These are phyloP conservation scores for Delonix regia DNA, from an alignment of 306 rosid genomes.

Conservation along the genomic window DNA sequence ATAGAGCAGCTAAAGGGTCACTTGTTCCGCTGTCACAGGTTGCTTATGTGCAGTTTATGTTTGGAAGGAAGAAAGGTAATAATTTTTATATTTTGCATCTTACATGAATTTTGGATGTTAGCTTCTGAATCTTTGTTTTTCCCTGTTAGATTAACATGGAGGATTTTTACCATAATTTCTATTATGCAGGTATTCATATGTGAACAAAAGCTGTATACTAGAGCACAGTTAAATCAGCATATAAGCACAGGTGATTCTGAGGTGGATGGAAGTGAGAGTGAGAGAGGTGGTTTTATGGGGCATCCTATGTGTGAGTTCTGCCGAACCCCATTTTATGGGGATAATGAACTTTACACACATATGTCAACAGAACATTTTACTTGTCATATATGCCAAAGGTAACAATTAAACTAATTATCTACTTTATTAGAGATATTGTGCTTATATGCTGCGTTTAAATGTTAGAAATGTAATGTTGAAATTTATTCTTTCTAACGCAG, in stretches of 20 bases:
- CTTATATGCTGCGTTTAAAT: slow-evolving; percentile 9
- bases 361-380: slow-evolving; percentile 95
- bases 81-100: neutral
- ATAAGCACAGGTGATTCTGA: slow-evolving; percentile 80
- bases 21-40: slow-evolving; percentile 77
- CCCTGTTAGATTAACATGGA: slow-evolving; percentile 22
- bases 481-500: slow-evolving; percentile 51
- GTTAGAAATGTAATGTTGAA: slow-evolving; percentile 26
- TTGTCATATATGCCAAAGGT: slow-evolving; percentile 98
- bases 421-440: neutral
- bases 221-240: slow-evolving; percentile 83
- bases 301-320: slow-evolving; percentile 97
- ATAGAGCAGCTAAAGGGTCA: slow-evolving; percentile 92
- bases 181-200: slow-evolving; percentile 76
- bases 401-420: slow-evolving; percentile 17
- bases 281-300: slow-evolving; percentile 96
- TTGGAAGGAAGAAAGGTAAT: slow-evolving; percentile 94
- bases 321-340: slow-evolving; percentile 85
- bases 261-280: slow-evolving; percentile 98
- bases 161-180: slow-evolving; percentile 27
- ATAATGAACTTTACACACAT: slow-evolving; percentile 85
- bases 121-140: neutral
- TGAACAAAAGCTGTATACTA: slow-evolving; percentile 90
- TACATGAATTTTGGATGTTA: slow-evolving; percentile 19
- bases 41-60: slow-evolving; percentile 85